Evolutionary conservation across 2,329 filamentous ascomycete genomes (phyloP), one percentile per base, ranked within the genome.

Genomic region (Emergomyces africanus): DNA sequence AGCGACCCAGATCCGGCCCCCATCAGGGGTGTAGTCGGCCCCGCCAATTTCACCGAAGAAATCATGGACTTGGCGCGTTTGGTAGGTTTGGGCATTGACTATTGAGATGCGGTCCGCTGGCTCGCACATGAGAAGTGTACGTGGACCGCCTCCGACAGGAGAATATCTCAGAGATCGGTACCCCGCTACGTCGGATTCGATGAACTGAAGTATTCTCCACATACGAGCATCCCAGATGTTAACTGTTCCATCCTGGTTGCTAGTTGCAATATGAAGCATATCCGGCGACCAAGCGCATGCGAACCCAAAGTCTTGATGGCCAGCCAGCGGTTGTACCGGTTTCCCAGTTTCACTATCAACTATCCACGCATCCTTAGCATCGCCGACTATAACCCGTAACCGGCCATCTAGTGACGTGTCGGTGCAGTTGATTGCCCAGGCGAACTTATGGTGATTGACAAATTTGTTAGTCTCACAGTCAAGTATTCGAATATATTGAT

Each of bases 401-500:
- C 75, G 74, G 18, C 71, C 70, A 57, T 77, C 74, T 0, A 69
- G 70, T 14, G 74, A 75, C 0, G 74, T 77, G 42, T 73, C 70
- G 20, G 75, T 75, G 66, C 75, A 77, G 60, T 77, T 77, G 57
- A 77, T 71, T 25, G 72, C 71, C 12, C 70, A 71, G 14, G 69
- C 68, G 23, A 75, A 70, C 44, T 68, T 67, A 55, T 76, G 71
- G 35, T 69, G 68, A 18, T 67, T 65, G 12, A 72, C 57, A 59
- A 77, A 75, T 28, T 67, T 69, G 62, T 76, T 74, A 4, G 72
- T 80, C 39, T 70, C 71, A 64, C 77, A 77, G 65, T 84, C 81
- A 35, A 84, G 73, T 33, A 80, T 69, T 9, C 81, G 79, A 14
- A 84, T 69, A 46, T 77, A 76, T 46, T 74, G 69, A 67, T 84